These are phyloP conservation scores for Fusarium burgessii DNA, from an alignment of 2,329 filamentous ascomycete genomes.

Conservation along the genomic window DNA sequence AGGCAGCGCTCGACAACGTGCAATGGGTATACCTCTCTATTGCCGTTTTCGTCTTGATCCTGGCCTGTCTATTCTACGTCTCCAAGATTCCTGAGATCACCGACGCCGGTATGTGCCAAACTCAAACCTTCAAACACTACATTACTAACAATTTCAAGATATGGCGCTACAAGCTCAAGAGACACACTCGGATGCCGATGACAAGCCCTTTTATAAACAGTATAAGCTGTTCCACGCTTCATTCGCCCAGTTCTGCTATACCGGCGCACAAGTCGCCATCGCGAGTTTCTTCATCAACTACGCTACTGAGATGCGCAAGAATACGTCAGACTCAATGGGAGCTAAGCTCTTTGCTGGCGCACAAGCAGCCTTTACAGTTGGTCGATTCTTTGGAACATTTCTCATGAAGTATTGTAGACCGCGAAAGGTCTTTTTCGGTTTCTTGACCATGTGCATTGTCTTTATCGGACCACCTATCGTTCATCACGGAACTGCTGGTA, in stretches of 20 bases:
- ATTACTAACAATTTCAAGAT: conserved; percentile 58
- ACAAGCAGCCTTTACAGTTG: conserved; percentile 77
- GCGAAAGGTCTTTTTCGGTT: conserved; percentile 75
- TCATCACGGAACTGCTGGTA: conserved; percentile 58
- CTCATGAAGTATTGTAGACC: conserved; percentile 76
- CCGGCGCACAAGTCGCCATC: conserved; percentile 76
- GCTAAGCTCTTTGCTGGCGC: conserved; percentile 80
- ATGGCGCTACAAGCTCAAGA: conserved; percentile 72
- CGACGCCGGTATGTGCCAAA: conserved; percentile 51
- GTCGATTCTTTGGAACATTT: conserved; percentile 75
- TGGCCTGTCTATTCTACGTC: conserved; percentile 75
- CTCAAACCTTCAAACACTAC: accelerated
- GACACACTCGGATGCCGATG: conserved; percentile 64
- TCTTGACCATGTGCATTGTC: conserved; percentile 72
- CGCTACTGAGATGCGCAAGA: conserved; percentile 68
- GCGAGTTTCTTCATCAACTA: conserved; percentile 81
- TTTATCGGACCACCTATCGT: conserved; percentile 67
- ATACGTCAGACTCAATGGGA: conserved; percentile 63
- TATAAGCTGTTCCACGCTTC: conserved; percentile 82
- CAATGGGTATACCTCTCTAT: conserved; percentile 84
- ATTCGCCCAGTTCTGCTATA: conserved; percentile 83
- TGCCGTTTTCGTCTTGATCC: conserved; percentile 75
- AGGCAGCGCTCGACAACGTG: conserved; percentile 71
- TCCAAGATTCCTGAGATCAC: conserved; percentile 79
- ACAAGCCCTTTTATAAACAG: conserved; percentile 75